Evolutionary conservation across 169 alveolate species (phyloP), one percentile per base, ranked within the genome.

Genomic region (Eimeria acervulina): DNA sequence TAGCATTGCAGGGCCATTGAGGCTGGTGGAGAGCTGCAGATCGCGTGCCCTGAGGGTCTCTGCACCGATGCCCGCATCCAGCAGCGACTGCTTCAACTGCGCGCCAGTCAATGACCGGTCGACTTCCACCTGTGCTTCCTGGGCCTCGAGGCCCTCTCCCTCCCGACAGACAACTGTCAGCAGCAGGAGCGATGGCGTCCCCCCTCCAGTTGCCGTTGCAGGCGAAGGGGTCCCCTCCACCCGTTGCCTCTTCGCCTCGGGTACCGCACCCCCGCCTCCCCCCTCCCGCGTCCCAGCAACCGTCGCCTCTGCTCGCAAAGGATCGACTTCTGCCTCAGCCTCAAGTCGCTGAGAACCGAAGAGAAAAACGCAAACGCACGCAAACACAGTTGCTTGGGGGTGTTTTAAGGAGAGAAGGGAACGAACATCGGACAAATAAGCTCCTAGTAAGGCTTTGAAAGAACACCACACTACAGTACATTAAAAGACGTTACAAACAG

Each of bases 81-180:
- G 76, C 19, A 95, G 85, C 17, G 95, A 84, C 84, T 95, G 90
- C 47, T 95, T 95, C 91, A 95, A 85, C 40, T 59, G 91, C n/a
- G 88, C 89, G 63, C 80, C 83, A 12, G 96, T 83, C 31, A 95
- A n/a, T 17, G 74, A 59, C 31, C 85, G 55, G 47, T 95, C 95
- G 7, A 88, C 96, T 72, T 95, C 96, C 5, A 95, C 91, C 70
- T 84, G 95, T 10, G 90, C 72, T 81, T 95, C 95, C 70, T 95
- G 96, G 28, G 91, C 95, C 70, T 85, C 95, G 51, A 95, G 83
- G 17, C 96, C 96, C 31, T 63, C 93, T 28, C 96, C 96, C 38
- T 59, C 96, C n/a, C 42, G 91, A 47, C 96, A 95, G 51, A 93
- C 96, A 63, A 93, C 72, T 19, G 96, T 93, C 93, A 93, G 76